Evolutionary conservation across 1,284 basidiomycete species (phyloP), one percentile per base, ranked within the genome.

Genomic region (Phaffia rhodozyma): DNA sequence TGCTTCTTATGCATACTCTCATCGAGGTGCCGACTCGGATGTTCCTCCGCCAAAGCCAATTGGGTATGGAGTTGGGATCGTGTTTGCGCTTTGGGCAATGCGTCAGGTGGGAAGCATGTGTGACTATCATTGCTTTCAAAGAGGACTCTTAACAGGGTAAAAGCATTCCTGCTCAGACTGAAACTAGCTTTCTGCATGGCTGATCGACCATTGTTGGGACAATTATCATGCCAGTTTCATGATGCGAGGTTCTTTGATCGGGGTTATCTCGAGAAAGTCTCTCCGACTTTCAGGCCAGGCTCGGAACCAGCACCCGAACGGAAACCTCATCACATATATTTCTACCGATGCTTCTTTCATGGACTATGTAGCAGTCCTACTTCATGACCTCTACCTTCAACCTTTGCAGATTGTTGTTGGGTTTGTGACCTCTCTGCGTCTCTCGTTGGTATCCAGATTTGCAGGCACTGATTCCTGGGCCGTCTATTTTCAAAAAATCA

Each of bases 31-130:
- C 18, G 16, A 6, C 21, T 13, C 52, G 25, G 49, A 20, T 7
- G 34, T 23, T 59, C 30, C 54, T 25, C 20, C 18, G 16, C 38
- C 38, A 7, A 43, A 43, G 38, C 38, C 38, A 3, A 20, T 62
- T 21, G 59, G 59, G 2, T 29, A 54, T 9, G 56, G 64, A 51
- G 27, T 66, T 49, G 56, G 60, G 25, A 48, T 59, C 5, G 48
- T 55, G 5, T 66, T 66, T 48, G 64, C 7, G 29, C 50, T 66
- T 9, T 66, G 64, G 64, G 60, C 51, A 1, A 61, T 66, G 60
- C 64, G 62, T 43, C 60, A 61, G 21, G 16, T 30, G 5, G 38
- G 7, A 16, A 43, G 20, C 38, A 0, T 58, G 47, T 20, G 29
- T 66, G 34, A 5, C 59, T 25, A 54, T 9, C 64, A 66, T n/a